Evolutionary conservation across 1,284 basidiomycete genomes (phyloP), one percentile per base, ranked within the genome.

Genomic region (Cutaneotrichosporon sp.): DNA sequence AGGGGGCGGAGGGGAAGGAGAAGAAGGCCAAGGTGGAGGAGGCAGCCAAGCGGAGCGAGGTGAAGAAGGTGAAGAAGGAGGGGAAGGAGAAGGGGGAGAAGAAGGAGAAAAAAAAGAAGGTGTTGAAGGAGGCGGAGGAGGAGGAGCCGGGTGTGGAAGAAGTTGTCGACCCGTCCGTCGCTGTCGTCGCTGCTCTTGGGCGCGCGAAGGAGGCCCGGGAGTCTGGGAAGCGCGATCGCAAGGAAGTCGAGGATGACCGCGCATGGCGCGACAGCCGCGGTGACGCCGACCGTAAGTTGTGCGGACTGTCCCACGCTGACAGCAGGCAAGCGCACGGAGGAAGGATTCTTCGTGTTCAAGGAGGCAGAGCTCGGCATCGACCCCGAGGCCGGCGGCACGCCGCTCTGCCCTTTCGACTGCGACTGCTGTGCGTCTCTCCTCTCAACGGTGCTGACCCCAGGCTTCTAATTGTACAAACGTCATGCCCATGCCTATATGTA

Each of bases 261-360:
- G 82, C 72, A 53, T 92, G 92, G 80, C 84, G 82, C 57, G 89
- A 93, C 78, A 91, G 89, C 7, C 83, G 90, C 72, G 91, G 91
- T 55, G 83, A 83, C 18, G 85, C 83, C 22, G 83, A 87, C 67
- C 84, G 91, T 92, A 74, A 71, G 89, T 85, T 13, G 27, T 13
- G 20, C 46, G 4, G 16, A n/a, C n/a, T 10, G 9, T 18, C n/a
- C n/a, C 29, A 53, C 53, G 43, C 70, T 57, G 50, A 46, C 60
- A 49, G 54, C 72, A 92, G 92, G 90, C 62, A 85, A 86, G 42
- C 88, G 83, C 77, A 95, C 92, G 0, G 89, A 89, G 63, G 92
- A 95, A 76, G 92, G 92, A 0, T 94, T 85, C 81, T 76, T 82
- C 34, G 86, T 95, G 38, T 95, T 88, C 79, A 93, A 92, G 75